A percentile compares a stretch with the other conserved stretches of the same genome.
phyloP scores from a whole-genome alignment of 768 basidiomycete genomes.

The Suillus hirtellus region DNA sequence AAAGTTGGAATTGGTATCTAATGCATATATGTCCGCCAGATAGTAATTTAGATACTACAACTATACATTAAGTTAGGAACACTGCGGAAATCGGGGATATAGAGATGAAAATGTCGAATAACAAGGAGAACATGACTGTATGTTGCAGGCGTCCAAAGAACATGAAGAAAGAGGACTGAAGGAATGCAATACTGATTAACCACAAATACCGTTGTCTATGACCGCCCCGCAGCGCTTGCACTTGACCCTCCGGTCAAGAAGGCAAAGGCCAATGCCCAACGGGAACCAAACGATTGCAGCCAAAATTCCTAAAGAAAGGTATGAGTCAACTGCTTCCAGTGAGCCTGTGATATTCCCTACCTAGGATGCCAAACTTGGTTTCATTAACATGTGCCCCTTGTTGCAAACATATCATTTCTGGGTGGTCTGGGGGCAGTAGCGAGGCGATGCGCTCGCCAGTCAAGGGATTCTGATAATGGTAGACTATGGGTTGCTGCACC shows the following conservation, averaged over 20 bases:
- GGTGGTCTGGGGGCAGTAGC: constrained; percentile 72
- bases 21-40: neutral
- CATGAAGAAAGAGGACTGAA: neutral
- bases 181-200: constrained; percentile 13
- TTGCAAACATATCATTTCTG: constrained; percentile 86
- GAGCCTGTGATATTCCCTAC: constrained; percentile 36
- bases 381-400: constrained; percentile 63
- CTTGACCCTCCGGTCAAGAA: constrained; percentile 69
- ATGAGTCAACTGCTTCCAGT: neutral
- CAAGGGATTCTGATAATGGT: constrained; percentile 65
- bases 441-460: constrained; percentile 63
- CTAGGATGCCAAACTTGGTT: constrained; percentile 69
- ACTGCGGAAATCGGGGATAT: neutral
- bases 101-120: neutral
- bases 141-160: neutral
- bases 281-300: constrained; percentile 89
- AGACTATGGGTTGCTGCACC: constrained; percentile 52
- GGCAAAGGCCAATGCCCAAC: constrained; percentile 72
- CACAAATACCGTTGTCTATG: constrained; percentile 40
- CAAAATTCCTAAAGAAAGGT: constrained; percentile 55
- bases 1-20: neutral
- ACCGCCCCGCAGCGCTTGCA: constrained; percentile 53
- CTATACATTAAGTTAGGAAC: neutral
- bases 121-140: neutral
- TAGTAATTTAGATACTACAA: neutral